Base-by-base conservation (phyloP, 1,284 basidiomycete species). In the Ganoderma lingzhi region DNA sequence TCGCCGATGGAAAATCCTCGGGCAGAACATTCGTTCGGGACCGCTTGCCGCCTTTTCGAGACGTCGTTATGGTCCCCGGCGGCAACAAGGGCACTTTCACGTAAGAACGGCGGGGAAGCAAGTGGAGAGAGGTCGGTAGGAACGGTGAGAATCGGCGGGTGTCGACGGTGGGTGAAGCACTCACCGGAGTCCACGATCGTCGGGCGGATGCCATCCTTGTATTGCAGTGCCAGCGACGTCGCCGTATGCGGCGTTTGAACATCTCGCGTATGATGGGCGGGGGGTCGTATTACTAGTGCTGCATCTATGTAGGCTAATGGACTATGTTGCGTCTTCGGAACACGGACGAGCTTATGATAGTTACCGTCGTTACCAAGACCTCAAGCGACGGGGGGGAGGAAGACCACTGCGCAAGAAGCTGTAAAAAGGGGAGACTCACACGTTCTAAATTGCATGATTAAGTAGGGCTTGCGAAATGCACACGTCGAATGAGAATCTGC, bases 151-250 rank as follows among this genome's bases (percentile, higher is more conserved):
- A 62, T 15, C 15, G 42, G 39, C 14, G 17, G 35, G 51, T 28
- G 55, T 14, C 23, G 56, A 28, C 19, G 61, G 37, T 64, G 44
- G 60, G 56, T 10, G 32, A 30, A 41, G 62, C 63, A 65, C 59
- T 59, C 41, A 15, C 60, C n/a, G 35, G 67, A 64, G 59, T 12
- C 71, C 71, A 70, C 71, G 71, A 72, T 65, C 45, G 67, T 72
- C 71, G 71, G 71, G 67, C 32, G 39, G 32, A 30, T 41, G 37
- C 42, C 44, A 65, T 64, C 67, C 63, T 35, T 65, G 42, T 17
- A 14, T 15, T 45, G 9, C 14, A 60, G 32, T 55, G 63, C 67
- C 66, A 51, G 56, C 41, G 23, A 41, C 53, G 41, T 51, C 23
- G 6, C 64, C 53, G 9, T 32, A 35, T 55, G 35, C n/a, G 51